Conservation (phyloP, 371 early-diverging fungal genomes). For the Haplosporangium sp. region DNA sequence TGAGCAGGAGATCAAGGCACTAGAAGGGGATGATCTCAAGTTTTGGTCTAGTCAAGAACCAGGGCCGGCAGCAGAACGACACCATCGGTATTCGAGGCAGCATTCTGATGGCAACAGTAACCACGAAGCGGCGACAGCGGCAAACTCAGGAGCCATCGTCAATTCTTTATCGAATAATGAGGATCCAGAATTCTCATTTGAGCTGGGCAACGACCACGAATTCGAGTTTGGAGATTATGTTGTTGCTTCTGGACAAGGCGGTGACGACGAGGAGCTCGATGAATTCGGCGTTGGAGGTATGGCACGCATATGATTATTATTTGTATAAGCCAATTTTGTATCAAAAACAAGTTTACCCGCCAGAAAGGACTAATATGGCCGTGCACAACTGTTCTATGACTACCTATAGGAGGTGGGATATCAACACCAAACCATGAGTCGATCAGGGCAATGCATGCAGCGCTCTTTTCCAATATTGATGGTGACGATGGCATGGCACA, state of each 20-base stretch:
- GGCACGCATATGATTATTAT: neutral
- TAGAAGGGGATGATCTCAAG: constrained; percentile 26
- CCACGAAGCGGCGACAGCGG: constrained; percentile 1
- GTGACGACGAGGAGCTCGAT: constrained; percentile 16
- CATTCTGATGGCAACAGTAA: constrained; percentile 1
- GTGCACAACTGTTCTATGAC: neutral
- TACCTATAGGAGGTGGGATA: constrained; percentile 3
- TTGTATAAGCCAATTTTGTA: neutral
- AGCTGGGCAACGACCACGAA: constrained; percentile 24
- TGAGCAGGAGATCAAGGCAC: constrained; percentile 17
- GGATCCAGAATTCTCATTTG: constrained; percentile 30
- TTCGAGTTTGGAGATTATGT: constrained; percentile 50
- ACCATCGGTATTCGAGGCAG: constrained; percentile 23
- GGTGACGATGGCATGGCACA: constrained; percentile 75
- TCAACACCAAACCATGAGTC: constrained; percentile 60
- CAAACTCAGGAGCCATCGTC: constrained; percentile 19
- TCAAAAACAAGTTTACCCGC: neutral
- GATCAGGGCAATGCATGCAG: constrained; percentile 61
- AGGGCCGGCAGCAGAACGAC: neutral
- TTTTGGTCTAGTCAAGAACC: constrained; percentile 42
- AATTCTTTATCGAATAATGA: constrained; percentile 21
- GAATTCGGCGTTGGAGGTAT: constrained; percentile 34
- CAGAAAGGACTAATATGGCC: neutral
- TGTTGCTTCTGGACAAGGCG: constrained; percentile 10
- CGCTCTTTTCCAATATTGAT: constrained; percentile 71